These are phyloP conservation scores for Lizanozyma gosingica DNA, from an alignment of 1,139 yeast genomes.

Conservation along the genomic window DNA sequence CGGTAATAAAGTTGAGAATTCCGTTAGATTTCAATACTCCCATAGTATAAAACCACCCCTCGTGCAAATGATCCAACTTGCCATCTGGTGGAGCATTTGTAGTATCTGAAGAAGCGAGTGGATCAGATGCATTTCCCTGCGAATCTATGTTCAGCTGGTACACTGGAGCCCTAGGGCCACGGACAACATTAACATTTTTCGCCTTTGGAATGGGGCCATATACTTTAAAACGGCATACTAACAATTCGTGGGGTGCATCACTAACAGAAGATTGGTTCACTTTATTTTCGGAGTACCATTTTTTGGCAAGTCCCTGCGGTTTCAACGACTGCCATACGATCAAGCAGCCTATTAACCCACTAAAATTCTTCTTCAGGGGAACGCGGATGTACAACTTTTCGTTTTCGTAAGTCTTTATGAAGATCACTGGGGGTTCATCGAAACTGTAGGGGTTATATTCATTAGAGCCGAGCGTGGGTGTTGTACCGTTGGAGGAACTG, in stretches of 20 bases:
- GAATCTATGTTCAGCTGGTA: conserved; percentile 20
- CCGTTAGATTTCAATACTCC: conserved; percentile 69
- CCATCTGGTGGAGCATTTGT: conserved; percentile 2
- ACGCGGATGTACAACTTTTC: conserved; percentile 40
- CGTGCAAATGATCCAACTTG: conserved; percentile 21
- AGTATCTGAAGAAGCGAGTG: conserved; percentile 4
- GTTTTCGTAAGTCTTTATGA: conserved; percentile 38
- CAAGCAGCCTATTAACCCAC: conserved; percentile 40
- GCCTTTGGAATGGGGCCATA: conserved; percentile 51
- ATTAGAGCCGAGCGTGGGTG: not conserved
- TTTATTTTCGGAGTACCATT: conserved; percentile 42
- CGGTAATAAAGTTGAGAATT: conserved; percentile 49
- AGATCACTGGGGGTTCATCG: conserved; percentile 36
- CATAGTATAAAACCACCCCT: conserved; percentile 71
- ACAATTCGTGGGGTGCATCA: conserved; percentile 29
- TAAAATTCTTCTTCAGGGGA: conserved; percentile 34
- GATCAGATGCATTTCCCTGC: not conserved
- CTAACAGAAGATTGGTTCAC: conserved; percentile 20
- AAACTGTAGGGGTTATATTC: conserved; percentile 3
- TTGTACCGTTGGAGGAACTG: not conserved
- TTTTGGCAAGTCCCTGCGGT: conserved; percentile 49
- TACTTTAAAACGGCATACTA: conserved; percentile 58
- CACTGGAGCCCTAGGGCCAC: conserved; percentile 40
- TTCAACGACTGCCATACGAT: conserved; percentile 58
- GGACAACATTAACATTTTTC: conserved; percentile 30